Conservation (phyloP, 495 filamentous ascomycete species). For the Saxispiralis lemnorum region DNA sequence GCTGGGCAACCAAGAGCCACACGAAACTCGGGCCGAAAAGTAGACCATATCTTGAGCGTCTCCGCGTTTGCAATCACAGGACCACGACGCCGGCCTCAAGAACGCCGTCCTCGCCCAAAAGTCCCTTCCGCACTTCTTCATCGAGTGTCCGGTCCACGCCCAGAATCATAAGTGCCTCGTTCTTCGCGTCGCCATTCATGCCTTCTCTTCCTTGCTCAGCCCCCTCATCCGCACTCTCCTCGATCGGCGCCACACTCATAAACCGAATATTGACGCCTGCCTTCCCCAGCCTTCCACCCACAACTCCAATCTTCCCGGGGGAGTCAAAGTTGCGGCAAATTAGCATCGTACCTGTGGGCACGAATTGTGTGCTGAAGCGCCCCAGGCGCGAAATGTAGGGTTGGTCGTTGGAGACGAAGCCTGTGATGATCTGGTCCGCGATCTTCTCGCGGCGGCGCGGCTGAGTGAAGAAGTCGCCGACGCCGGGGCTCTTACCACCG, state of each 20-base stretch:
- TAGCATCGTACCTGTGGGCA: slow-evolving; percentile 44
- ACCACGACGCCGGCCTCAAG: slow-evolving; percentile 42
- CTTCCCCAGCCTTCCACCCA: slow-evolving; percentile 42
- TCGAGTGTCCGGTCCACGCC: slow-evolving; percentile 42
- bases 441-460: slow-evolving; percentile 1
- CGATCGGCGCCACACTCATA: slow-evolving; percentile 47
- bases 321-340: slow-evolving; percentile 55
- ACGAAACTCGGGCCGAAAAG: no score
- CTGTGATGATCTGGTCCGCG: slow-evolving; percentile 42
- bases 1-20: no score
- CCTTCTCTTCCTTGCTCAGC: slow-evolving; percentile 10
- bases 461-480: background rate
- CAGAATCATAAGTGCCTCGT: slow-evolving; percentile 58
- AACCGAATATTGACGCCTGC: slow-evolving; percentile 52
- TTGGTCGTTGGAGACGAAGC: slow-evolving; percentile 40
- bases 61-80: slow-evolving; percentile 5
- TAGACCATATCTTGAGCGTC: no score
- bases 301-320: slow-evolving; percentile 55
- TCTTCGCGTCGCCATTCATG: slow-evolving; percentile 14
- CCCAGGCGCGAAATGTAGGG: slow-evolving; percentile 48
- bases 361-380: slow-evolving; percentile 45
- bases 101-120: slow-evolving; percentile 40
- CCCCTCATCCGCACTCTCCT: slow-evolving; percentile 6
- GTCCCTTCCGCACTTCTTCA: slow-evolving; percentile 33
- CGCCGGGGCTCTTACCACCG: background rate